These are phyloP conservation scores for Paramarasmius palmivorus DNA, from an alignment of 1,284 basidiomycete genomes.

Conservation along the genomic window DNA sequence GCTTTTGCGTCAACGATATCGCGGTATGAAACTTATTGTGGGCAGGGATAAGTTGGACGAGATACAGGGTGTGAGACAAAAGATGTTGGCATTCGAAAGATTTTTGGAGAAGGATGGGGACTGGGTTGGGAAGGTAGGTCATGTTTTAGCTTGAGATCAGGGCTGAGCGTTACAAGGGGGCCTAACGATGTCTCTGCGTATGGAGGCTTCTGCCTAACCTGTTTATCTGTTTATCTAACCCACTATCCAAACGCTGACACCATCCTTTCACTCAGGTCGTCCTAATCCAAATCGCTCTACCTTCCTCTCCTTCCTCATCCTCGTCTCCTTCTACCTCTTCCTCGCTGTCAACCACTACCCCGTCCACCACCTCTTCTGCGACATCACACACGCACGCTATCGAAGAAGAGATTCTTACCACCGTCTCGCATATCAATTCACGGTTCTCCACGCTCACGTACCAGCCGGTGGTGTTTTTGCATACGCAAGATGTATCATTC, in stretches of 20 bases:
- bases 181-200: no score
- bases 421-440: slow-evolving; percentile 80
- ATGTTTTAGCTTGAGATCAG: neutral
- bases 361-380: no score
- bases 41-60: slow-evolving; percentile 89
- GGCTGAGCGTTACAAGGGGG: no score
- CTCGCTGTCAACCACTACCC: no score
- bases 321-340: no score
- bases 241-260: neutral
- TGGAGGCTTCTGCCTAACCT: no score
- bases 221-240: neutral
- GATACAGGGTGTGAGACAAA: slow-evolving; percentile 74
- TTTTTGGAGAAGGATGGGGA: slow-evolving; percentile 81
- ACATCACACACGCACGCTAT: no score
- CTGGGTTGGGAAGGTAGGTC: slow-evolving; percentile 68
- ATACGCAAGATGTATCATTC: slow-evolving; percentile 86
- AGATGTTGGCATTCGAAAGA: slow-evolving; percentile 81
- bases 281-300: slow-evolving; percentile 84
- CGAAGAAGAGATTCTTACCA: slow-evolving; percentile 11
- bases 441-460: slow-evolving; percentile 83
- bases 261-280: slow-evolving; percentile 49
- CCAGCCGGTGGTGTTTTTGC: slow-evolving; percentile 86
- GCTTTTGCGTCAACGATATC: no score
- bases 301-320: slow-evolving; percentile 9
- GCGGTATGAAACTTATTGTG: slow-evolving; percentile 83